phyloP scores from a whole-genome alignment of 1,284 basidiomycete species.

The Ganoderma resinaceum region DNA sequence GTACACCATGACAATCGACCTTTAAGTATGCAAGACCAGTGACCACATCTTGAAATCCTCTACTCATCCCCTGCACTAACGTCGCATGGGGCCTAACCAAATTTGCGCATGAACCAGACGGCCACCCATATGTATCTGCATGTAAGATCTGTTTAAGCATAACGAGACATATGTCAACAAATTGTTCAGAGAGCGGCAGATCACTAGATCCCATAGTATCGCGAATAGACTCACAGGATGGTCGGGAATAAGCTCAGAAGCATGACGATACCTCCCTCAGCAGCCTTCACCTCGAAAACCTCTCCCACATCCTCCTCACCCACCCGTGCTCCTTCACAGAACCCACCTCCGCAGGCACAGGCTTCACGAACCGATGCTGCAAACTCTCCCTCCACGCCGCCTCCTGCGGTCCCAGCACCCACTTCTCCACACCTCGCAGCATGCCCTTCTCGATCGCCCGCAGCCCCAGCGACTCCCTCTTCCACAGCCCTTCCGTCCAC shows the following conservation, averaged over 20 bases:
- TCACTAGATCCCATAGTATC: background rate
- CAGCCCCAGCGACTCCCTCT: conserved; percentile 64
- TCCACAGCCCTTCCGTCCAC: conserved; percentile 75
- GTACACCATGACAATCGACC: no score
- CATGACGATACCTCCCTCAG: background rate
- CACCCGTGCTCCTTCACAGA: conserved; percentile 18
- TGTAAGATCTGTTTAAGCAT: no score
- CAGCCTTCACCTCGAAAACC: conserved; percentile 17
- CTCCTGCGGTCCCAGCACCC: conserved; percentile 35
- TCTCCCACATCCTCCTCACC: conserved; percentile 20
- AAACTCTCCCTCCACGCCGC: conserved; percentile 21
- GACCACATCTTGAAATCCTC: no score
- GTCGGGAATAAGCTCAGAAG: background rate
- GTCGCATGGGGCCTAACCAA: no score
- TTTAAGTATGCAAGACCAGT: no score
- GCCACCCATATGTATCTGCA: no score
- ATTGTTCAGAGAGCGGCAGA: no score
- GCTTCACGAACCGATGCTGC: conserved; percentile 27
- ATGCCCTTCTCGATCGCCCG: conserved; percentile 63
- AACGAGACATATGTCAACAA: no score
- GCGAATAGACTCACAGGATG: background rate
- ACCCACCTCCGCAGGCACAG: conserved; percentile 11
- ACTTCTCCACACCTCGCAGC: conserved; percentile 52
- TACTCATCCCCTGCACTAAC: no score
- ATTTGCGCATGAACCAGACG: no score